Evolutionary conservation across 139 green algal genomes (phyloP).

Genomic region (Chlorella ohadii): DNA sequence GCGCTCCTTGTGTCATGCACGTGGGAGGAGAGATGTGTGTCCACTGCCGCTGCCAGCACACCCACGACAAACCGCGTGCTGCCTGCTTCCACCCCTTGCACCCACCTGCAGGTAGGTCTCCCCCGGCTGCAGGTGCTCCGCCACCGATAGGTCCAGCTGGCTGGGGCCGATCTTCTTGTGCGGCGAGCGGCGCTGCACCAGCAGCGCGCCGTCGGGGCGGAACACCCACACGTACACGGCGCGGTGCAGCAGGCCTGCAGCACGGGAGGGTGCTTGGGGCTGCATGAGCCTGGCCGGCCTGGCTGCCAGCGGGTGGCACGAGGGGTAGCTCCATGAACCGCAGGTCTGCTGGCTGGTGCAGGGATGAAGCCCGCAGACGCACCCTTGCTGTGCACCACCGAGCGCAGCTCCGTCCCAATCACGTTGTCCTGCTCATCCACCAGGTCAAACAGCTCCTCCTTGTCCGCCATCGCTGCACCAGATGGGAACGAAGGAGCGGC

Average conservation of each 20-base stretch:
- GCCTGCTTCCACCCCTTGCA: neutral
- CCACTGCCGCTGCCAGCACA: too few relatives aligned
- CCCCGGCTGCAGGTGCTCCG: conserved; percentile 74
- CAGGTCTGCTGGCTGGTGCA: too few relatives aligned
- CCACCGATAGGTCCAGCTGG: conserved; percentile 77
- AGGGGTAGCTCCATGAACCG: too few relatives aligned
- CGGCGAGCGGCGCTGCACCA: conserved; percentile 64
- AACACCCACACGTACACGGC: conserved; percentile 75
- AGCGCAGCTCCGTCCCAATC: conserved; percentile 32
- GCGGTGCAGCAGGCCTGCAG: conserved; percentile 59
- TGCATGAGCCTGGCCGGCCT: too few relatives aligned
- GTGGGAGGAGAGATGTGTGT: too few relatives aligned
- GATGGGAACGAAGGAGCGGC: neutral
- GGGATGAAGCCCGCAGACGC: too few relatives aligned
- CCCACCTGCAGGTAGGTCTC: conserved; percentile 60
- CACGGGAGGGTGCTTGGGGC: neutral
- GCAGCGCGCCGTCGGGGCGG: conserved; percentile 50
- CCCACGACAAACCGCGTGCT: neutral
- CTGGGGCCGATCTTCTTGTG: conserved; percentile 71
- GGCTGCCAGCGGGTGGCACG: too few relatives aligned
- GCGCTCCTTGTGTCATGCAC: too few relatives aligned
- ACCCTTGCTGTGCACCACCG: conserved; percentile 41
- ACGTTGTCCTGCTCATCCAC: conserved; percentile 47
- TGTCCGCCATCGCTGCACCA: conserved; percentile 36
- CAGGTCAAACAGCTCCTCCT: conserved; percentile 59